Percentiles rank a stretch among this genome's conserved stretches.
Evolutionary conservation across 805 yeast genomes (phyloP).

Genomic region (Ogataea degrootiae): DNA sequence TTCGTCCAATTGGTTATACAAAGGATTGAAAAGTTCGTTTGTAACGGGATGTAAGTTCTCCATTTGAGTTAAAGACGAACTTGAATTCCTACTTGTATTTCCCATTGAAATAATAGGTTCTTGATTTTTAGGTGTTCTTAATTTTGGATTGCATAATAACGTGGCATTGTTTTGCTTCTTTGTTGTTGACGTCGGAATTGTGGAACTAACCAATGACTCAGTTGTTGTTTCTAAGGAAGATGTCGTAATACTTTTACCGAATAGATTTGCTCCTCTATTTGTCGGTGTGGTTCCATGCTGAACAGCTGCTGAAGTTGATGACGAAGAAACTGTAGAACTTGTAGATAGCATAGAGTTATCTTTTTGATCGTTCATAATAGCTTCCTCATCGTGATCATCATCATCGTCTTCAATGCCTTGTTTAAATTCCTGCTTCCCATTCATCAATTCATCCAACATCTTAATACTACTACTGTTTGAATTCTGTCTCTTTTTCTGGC

Average conservation of each 20-base stretch:
- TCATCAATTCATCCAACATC: conserved; percentile 28
- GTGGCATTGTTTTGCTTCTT: background rate
- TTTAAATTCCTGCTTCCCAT: conserved; percentile 7
- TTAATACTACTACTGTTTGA: conserved; percentile 26
- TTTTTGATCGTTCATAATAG: background rate
- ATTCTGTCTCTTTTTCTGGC: conserved; percentile 6
- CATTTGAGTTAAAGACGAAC: conserved; percentile 1
- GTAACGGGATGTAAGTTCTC: conserved; percentile 39
- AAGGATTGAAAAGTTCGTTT: conserved; percentile 52
- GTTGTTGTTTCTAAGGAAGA: conserved; percentile 5
- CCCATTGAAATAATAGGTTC: background rate
- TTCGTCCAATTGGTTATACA: conserved; percentile 41
- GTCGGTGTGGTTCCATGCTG: background rate
- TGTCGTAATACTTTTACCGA: conserved; percentile 1
- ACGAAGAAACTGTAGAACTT: conserved; percentile 21
- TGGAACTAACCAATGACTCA: conserved; percentile 1
- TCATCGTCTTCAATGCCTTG: conserved; percentile 14
- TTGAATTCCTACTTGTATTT: background rate
- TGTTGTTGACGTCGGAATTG: background rate
- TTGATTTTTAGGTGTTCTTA: background rate
- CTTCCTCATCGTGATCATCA: conserved; percentile 9
- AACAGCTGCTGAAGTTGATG: conserved; percentile 13
- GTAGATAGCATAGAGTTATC: conserved; percentile 18
- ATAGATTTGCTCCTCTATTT: conserved; percentile 5
- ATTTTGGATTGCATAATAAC: background rate